Evolutionary conservation across 306 rosid genomes (phyloP).

Genomic region (Gynostemma pentaphyllum): DNA sequence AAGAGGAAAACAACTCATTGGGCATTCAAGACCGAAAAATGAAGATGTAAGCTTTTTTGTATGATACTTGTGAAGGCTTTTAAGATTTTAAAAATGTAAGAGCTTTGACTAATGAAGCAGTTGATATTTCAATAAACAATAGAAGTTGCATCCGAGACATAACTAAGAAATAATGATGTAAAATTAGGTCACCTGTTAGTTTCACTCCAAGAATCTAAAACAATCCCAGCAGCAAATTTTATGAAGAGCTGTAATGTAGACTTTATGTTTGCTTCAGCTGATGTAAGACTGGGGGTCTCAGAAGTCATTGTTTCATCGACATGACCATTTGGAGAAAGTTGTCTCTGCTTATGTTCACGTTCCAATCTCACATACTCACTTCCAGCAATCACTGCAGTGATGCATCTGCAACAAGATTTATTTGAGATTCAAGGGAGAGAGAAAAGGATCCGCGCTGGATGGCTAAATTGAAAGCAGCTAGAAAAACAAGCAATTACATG

Average conservation of each 20-base stretch:
- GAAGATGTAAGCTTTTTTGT: neutral
- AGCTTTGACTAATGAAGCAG: no score
- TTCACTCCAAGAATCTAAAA: constrained; percentile 87
- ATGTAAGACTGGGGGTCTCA: constrained; percentile 43
- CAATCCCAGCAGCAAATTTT: constrained; percentile 66
- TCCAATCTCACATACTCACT: constrained; percentile 90
- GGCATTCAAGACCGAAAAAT: neutral
- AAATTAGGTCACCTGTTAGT: constrained; percentile 36
- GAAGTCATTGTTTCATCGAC: constrained; percentile 40
- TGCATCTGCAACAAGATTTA: constrained; percentile 53
- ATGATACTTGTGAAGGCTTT: neutral
- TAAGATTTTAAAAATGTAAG: neutral
- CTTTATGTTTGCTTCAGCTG: constrained; percentile 81
- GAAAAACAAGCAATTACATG: neutral
- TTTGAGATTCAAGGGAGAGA: neutral
- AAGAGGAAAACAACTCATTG: neutral
- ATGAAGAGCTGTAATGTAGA: constrained; percentile 83
- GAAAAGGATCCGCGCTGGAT: neutral
- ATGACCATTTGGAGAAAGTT: constrained; percentile 57
- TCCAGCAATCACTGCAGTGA: constrained; percentile 85
- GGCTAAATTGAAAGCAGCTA: neutral
- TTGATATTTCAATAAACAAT: no score
- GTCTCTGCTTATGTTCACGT: constrained; percentile 62
- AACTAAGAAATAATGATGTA: neutral
- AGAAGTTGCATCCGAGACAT: neutral